Base-by-base conservation (phyloP, 176 grass and related monocot species). In the Triticum urartu region DNA sequence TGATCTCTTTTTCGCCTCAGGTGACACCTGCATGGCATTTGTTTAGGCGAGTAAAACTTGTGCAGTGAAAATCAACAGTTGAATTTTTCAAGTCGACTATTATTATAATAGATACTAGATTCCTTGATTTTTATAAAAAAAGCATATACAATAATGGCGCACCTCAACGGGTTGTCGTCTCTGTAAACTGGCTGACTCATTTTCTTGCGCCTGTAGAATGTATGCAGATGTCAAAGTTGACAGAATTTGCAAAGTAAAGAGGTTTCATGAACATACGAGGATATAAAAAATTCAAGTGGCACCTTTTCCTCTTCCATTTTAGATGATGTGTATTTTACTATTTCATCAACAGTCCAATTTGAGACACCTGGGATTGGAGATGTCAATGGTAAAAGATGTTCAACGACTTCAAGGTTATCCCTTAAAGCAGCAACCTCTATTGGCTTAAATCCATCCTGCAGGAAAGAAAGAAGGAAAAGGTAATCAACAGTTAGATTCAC, bases 381-480 rank as follows among this genome's bases (percentile, higher is more conserved):
- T 7, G 94, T 98, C 63, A 91, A 70, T 15, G 92, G 90, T 58
- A 95, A 81, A 89, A 98, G 90, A 91, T 90, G 80, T 85, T 91
- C 90, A 80, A 92, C 82, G 32, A 84, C 90, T 81, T 92, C 90
- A 64, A 85, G 88, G 22, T 91, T 95, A 68, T 90, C 89, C 64
- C 90, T 88, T 72, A 94, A 82, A 85, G 97, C 92, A 82, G 93
- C 97, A 87, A 95, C 76, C 63, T 98, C 85, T 85, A 98, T 88
- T 35, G 97, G 93, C 67, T 98, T 98, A 45, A 95, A 60, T 82
- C 89, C 93, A 67, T 98, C 97, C 97, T 98, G 83, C 14, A 61
- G 32, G 32, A 54, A 68, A 87, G 68, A 35, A 78, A n/a, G 14
- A 87, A 45, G 71, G 13, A 67, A 11, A 43, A 43, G 10, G 42